Conservation (phyloP, 768 basidiomycete species). For the Podaxis sp. region DNA sequence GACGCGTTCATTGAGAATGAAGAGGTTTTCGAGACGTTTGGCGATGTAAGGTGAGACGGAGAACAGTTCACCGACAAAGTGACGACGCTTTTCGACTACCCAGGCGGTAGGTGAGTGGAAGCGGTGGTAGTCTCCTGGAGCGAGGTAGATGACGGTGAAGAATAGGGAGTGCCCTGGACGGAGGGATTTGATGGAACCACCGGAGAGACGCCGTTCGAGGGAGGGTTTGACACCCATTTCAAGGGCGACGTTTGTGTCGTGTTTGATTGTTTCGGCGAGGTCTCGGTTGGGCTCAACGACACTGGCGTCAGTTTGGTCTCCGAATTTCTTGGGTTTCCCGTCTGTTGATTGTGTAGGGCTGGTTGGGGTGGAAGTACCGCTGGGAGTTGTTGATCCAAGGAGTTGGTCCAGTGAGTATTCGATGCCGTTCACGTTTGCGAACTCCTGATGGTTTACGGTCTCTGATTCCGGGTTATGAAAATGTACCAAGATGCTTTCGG, state of each 20-base stretch:
- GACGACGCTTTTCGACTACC: conserved; percentile 95
- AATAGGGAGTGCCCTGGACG: conserved; percentile 82
- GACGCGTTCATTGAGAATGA: conserved; percentile 98
- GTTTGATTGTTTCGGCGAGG: conserved; percentile 56
- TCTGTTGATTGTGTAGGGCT: conserved; percentile 33
- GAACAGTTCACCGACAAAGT: conserved; percentile 96
- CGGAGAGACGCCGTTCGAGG: conserved; percentile 27
- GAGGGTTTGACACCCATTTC: conserved; percentile 58
- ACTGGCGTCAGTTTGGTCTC: conserved; percentile 72
- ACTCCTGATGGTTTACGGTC: conserved; percentile 81
- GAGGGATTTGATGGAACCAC: conserved; percentile 45
- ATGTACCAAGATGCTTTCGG: conserved; percentile 38
- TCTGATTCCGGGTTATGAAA: conserved; percentile 46
- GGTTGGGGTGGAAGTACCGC: conserved; percentile 12
- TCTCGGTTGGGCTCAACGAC: conserved; percentile 57
- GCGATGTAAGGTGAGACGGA: conserved; percentile 97
- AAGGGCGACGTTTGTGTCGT: conserved; percentile 69
- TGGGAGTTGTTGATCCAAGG: conserved; percentile 52
- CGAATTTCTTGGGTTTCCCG: conserved; percentile 53
- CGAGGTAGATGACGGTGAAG: conserved; percentile 96
- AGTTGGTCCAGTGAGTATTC: conserved; percentile 92
- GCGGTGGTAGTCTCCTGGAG: conserved; percentile 97
- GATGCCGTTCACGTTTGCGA: conserved; percentile 97
- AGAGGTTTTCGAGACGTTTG: conserved; percentile 85
- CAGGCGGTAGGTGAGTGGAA: conserved; percentile 96